phyloP scores from a whole-genome alignment of 2,329 filamentous ascomycete genomes.

The Epichloe festucae region DNA sequence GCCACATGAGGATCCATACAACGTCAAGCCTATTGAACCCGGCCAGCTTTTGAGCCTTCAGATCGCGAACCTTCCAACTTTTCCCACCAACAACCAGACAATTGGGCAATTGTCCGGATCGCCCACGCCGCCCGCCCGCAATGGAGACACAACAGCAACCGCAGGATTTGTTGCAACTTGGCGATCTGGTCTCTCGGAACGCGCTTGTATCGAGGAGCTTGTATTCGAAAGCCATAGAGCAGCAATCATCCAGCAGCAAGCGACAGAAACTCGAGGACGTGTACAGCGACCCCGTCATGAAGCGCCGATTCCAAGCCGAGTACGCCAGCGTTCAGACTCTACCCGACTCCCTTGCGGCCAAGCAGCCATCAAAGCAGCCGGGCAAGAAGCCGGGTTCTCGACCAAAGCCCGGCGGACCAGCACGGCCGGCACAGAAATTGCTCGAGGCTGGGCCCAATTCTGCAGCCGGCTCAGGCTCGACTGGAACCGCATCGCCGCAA shows the following conservation, averaged over 20 bases:
- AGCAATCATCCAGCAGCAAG: constrained; percentile 17
- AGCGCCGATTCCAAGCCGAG: constrained; percentile 51
- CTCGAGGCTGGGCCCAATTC: constrained; percentile 20
- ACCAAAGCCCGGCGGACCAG: constrained; percentile 31
- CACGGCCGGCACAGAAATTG: constrained; percentile 26
- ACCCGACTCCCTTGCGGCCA: constrained; percentile 65
- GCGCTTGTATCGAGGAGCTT: constrained; percentile 19
- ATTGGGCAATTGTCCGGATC: not conserved
- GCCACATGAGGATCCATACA: constrained; percentile 12
- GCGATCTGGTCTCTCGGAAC: constrained; percentile 22
- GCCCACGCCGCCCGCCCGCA: not conserved
- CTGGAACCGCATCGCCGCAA: not conserved
- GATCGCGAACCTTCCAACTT: constrained; percentile 7
- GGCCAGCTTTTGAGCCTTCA: not conserved
- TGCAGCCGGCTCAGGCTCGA: not conserved
- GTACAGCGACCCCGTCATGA: constrained; percentile 20
- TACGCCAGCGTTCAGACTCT: constrained; percentile 68
- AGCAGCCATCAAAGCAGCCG: constrained; percentile 45
- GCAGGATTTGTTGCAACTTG: constrained; percentile 21
- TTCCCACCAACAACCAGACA: not conserved
- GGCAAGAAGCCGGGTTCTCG: constrained; percentile 15
- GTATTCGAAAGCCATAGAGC: constrained; percentile 16
- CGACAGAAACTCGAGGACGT: constrained; percentile 26
- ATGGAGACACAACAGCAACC: constrained; percentile 23
- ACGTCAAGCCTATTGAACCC: no score